Percentiles rank a stretch among this genome's conserved stretches.
Evolutionary conservation across 169 alveolate species (phyloP).

Genomic region (Plasmodium fragile): DNA sequence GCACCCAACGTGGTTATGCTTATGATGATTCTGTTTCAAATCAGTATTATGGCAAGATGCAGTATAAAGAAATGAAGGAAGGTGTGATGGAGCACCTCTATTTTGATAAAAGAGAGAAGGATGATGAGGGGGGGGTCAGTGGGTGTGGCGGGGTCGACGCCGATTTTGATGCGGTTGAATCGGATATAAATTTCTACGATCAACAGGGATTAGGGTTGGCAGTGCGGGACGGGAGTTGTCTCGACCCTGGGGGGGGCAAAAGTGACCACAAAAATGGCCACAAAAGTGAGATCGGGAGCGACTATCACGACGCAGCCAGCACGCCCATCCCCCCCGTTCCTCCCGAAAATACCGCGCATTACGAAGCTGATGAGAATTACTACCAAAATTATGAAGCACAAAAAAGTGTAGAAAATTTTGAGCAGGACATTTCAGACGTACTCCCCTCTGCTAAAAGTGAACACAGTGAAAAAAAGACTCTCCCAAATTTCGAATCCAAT

Average conservation of each 20-base stretch:
- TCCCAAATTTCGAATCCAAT: not conserved
- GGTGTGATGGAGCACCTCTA: not conserved
- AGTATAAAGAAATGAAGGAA: constrained; percentile 8
- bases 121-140: not conserved
- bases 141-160: not conserved
- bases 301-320: not conserved
- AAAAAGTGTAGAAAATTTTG: not conserved
- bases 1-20: not conserved
- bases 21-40: not conserved
- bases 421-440: not conserved
- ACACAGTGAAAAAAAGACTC: not conserved
- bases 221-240: not conserved
- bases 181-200: constrained; percentile 1
- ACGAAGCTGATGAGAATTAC: not conserved
- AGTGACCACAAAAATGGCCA: not conserved
- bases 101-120: constrained; percentile 17
- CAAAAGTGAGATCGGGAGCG: not conserved
- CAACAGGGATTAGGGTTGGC: not conserved
- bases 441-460: not conserved
- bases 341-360: not conserved
- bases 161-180: not conserved
- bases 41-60: not conserved
- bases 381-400: not conserved
- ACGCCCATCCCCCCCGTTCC: not conserved
- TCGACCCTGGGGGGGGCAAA: not conserved